These are phyloP conservation scores for Isoetes engelmannii DNA, from an alignment of 83 land plant genomes.

Conservation along the genomic window DNA sequence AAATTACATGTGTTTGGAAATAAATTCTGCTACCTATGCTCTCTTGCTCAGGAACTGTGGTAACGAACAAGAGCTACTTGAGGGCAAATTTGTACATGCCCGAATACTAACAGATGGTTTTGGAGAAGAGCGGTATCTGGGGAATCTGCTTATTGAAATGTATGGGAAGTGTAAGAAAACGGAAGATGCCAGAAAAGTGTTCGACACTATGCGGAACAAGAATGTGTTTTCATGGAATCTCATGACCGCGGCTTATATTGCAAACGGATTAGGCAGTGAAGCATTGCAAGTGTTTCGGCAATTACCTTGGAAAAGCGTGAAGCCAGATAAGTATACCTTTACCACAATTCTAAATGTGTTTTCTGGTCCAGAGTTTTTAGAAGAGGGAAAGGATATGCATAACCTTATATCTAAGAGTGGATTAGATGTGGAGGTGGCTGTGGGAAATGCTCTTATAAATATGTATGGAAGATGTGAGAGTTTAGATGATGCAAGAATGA, in stretches of 20 bases:
- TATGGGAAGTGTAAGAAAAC: neutral
- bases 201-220: conserved; percentile 1
- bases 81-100: neutral
- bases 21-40: neutral
- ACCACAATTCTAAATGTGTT: too few relatives aligned
- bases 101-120: neutral
- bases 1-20: neutral
- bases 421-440: too few relatives aligned
- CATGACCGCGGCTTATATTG: neutral
- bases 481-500: neutral
- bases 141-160: conserved; percentile 1
- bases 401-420: too few relatives aligned
- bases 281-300: too few relatives aligned
- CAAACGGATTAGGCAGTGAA: too few relatives aligned
- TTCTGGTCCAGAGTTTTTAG: too few relatives aligned
- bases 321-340: neutral
- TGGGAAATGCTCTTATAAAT: too few relatives aligned
- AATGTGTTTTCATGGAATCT: conserved; percentile 1
- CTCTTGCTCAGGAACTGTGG: neutral
- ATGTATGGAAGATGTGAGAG: too few relatives aligned
- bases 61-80: neutral
- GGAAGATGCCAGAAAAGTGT: neutral
- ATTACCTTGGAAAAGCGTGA: too few relatives aligned
- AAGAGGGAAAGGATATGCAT: too few relatives aligned
- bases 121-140: neutral